Conservation (phyloP, 2,329 filamentous ascomycete species). For the Alternaria longipes region DNA sequence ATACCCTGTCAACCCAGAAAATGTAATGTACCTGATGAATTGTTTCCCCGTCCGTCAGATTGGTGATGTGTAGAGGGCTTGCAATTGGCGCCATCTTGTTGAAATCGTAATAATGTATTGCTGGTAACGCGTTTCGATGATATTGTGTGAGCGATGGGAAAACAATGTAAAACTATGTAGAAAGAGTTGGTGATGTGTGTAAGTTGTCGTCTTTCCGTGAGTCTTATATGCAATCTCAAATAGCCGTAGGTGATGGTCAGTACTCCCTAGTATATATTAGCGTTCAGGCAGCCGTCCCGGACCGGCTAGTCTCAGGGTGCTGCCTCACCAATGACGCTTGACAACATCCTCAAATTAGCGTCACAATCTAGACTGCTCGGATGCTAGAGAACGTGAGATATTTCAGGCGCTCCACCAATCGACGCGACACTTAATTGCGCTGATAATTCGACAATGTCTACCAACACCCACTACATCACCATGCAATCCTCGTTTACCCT, state of each 20-base stretch:
- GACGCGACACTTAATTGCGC: too few relatives aligned
- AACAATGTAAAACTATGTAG: background rate
- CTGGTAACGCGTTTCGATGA: background rate
- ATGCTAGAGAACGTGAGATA: background rate
- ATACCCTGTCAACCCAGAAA: too few relatives aligned
- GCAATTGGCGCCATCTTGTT: slow-evolving; percentile 13
- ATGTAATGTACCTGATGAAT: slow-evolving; percentile 33
- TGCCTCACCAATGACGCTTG: background rate
- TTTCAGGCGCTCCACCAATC: too few relatives aligned
- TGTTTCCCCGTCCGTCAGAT: slow-evolving; percentile 39
- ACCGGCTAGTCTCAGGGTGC: background rate
- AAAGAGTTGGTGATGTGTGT: background rate
- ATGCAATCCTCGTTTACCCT: background rate
- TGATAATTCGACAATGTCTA: background rate
- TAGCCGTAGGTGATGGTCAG: background rate
- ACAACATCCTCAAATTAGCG: background rate
- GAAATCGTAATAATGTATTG: background rate
- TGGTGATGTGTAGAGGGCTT: slow-evolving; percentile 22
- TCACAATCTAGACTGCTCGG: background rate
- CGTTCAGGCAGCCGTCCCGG: slow-evolving; percentile 1
- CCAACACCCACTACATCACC: background rate
- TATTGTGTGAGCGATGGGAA: background rate
- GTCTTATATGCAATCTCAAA: slow-evolving; percentile 1
- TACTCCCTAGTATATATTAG: background rate
- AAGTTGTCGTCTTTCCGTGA: background rate